Percentiles rank a stretch among this genome's conserved stretches.
Conservation (phyloP, 202 grass and related monocot genomes). For the Cymbopogon flexuosus region DNA sequence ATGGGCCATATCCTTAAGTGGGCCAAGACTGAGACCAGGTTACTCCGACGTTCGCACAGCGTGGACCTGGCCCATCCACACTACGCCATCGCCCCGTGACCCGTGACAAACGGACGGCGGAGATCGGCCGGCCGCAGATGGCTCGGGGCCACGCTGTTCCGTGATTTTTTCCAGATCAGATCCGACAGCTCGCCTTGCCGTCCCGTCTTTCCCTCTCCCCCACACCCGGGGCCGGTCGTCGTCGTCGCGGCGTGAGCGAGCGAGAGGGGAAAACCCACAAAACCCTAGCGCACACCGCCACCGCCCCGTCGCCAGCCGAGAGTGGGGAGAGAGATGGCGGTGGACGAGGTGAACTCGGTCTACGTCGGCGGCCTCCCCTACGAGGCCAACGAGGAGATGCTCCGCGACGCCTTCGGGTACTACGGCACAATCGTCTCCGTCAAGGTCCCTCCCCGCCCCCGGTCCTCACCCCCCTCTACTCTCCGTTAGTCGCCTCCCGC, state of each 20-base stretch:
- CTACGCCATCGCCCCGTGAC: background rate
- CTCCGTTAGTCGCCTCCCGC: background rate
- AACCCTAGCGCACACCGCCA: slow-evolving; percentile 29
- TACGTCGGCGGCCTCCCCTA: slow-evolving; percentile 86
- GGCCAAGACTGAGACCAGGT: background rate
- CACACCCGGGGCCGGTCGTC: background rate
- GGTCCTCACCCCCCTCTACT: background rate
- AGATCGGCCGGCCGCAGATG: background rate
- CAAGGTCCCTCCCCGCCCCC: slow-evolving; percentile 38
- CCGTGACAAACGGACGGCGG: background rate
- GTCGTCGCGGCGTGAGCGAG: slow-evolving; percentile 18
- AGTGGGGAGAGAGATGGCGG: slow-evolving; percentile 38
- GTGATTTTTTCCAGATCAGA: slow-evolving; percentile 19
- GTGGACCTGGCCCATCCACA: background rate
- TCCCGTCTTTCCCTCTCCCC: background rate
- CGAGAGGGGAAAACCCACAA: slow-evolving; percentile 29
- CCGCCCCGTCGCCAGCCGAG: background rate
- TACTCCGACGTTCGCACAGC: background rate
- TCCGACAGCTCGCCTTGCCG: slow-evolving; percentile 12
- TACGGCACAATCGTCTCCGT: slow-evolving; percentile 71
- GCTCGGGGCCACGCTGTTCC: background rate
- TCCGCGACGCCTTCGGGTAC: slow-evolving; percentile 54
- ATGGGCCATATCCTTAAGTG: background rate
- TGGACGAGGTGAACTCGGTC: slow-evolving; percentile 78
- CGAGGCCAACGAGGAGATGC: slow-evolving; percentile 61